Evolutionary conservation across 2,329 filamentous ascomycete genomes (phyloP).

Genomic region (Pseudogymnoascus sp.): DNA sequence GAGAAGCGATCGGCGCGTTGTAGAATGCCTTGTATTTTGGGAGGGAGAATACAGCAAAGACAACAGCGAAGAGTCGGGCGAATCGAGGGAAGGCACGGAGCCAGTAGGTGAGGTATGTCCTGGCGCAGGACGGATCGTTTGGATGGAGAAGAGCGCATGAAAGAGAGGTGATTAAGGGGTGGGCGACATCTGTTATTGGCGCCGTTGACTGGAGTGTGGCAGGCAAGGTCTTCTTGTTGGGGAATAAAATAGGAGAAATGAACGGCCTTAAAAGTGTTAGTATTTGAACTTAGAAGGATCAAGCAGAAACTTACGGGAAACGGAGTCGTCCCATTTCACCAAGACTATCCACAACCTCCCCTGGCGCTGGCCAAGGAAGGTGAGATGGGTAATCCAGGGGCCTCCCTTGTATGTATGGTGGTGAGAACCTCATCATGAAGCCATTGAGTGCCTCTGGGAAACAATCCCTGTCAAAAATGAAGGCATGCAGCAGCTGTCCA

Average conservation of each 20-base stretch:
- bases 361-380: slow-evolving; percentile 65
- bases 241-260: slow-evolving; percentile 79
- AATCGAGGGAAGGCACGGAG: slow-evolving; percentile 73
- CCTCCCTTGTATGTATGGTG: slow-evolving; percentile 67
- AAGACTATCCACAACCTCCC: slow-evolving; percentile 72
- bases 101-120: slow-evolving; percentile 82
- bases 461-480: slow-evolving; percentile 69
- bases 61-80: slow-evolving; percentile 65
- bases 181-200: slow-evolving; percentile 73
- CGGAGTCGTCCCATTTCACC: slow-evolving; percentile 70
- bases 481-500: slow-evolving; percentile 68
- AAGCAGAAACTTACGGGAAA: slow-evolving; percentile 61
- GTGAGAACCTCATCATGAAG: slow-evolving; percentile 63
- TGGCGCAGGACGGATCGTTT: slow-evolving; percentile 75
- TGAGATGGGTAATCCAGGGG: slow-evolving; percentile 59
- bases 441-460: slow-evolving; percentile 50
- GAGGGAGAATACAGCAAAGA: slow-evolving; percentile 61
- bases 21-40: slow-evolving; percentile 61
- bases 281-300: not conserved
- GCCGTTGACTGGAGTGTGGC: slow-evolving; percentile 58
- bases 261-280: slow-evolving; percentile 48
- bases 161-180: slow-evolving; percentile 75
- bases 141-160: slow-evolving; percentile 89
- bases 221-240: slow-evolving; percentile 58
- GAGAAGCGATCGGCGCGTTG: slow-evolving; percentile 56